phyloP scores from a whole-genome alignment of 2,329 filamentous ascomycete species.

The Cordyceps javanica region DNA sequence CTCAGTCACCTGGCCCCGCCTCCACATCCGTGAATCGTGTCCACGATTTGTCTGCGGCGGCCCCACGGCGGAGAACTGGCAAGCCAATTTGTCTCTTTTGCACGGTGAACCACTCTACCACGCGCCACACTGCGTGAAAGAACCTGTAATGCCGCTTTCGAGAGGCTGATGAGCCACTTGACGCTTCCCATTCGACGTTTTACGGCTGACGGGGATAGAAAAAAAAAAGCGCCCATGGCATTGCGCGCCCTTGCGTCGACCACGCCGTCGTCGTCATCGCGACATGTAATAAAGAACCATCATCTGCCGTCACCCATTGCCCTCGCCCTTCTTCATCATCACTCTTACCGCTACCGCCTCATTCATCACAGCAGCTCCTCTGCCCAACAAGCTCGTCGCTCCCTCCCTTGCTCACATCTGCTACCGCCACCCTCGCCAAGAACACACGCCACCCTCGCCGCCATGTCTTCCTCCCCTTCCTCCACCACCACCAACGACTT shows the following conservation, averaged over 20 bases:
- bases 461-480: too few relatives aligned
- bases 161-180: not conserved
- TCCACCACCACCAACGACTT: slow-evolving; percentile 23
- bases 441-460: not conserved
- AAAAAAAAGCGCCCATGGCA: too few relatives aligned
- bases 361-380: not conserved
- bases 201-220: not conserved
- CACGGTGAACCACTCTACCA: not conserved
- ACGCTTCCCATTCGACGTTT: not conserved
- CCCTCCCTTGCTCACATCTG: not conserved
- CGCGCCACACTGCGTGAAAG: not conserved
- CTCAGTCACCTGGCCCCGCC: not conserved
- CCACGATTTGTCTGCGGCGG: not conserved
- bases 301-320: not conserved
- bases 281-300: not conserved
- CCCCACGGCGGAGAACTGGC: not conserved
- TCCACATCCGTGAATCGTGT: not conserved
- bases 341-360: not conserved
- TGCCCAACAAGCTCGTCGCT: not conserved
- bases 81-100: not conserved
- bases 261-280: not conserved
- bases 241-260: slow-evolving; percentile 3
- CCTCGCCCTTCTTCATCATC: not conserved
- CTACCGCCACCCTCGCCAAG: not conserved
- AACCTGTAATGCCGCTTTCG: not conserved